These are phyloP conservation scores for Sporothrix sp. DNA, from an alignment of 2,329 filamentous ascomycete species.

Conservation along the genomic window DNA sequence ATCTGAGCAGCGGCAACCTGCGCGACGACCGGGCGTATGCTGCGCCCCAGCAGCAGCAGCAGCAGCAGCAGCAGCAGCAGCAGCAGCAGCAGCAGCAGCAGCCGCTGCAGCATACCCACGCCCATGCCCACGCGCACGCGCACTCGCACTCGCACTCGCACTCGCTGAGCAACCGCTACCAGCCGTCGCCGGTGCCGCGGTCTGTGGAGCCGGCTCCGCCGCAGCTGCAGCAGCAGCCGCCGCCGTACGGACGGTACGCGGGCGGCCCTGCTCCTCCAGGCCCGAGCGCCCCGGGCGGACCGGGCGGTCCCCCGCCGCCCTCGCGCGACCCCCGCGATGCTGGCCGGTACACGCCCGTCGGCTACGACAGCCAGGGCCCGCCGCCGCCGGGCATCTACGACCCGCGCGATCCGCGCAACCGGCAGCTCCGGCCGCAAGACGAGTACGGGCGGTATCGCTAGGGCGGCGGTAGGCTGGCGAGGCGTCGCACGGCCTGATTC, in stretches of 20 bases:
- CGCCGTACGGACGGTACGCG: slow-evolving; percentile 10
- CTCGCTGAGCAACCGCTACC: slow-evolving; percentile 23
- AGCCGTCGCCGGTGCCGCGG: slow-evolving; percentile 18
- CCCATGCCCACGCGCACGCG: slow-evolving; percentile 8
- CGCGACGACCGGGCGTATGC: slow-evolving; percentile 15
- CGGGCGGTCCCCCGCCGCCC: slow-evolving; percentile 11
- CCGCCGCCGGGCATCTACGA: slow-evolving; percentile 7
- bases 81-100: slow-evolving; percentile 15
- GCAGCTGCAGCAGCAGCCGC: background rate
- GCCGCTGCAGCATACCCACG: no score
- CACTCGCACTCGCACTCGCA: slow-evolving; percentile 23
- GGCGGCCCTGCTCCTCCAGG: background rate
- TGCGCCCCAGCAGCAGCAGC: slow-evolving; percentile 15
- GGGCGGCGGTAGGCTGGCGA: background rate
- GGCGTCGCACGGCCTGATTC: no score
- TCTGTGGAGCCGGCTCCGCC: slow-evolving; percentile 12
- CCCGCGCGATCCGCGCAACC: slow-evolving; percentile 15
- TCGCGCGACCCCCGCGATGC: slow-evolving; percentile 14
- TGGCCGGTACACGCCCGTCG: slow-evolving; percentile 24
- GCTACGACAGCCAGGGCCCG: slow-evolving; percentile 17
- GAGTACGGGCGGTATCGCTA: slow-evolving; percentile 19
- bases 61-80: slow-evolving; percentile 11
- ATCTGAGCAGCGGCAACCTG: slow-evolving; percentile 13
- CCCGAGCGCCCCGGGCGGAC: slow-evolving; percentile 11
- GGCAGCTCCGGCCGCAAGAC: slow-evolving; percentile 18